Percentiles rank a stretch among this genome's conserved stretches.
Conservation (phyloP, 2,329 filamentous ascomycete genomes). For the Gaeumannomyces sp. region DNA sequence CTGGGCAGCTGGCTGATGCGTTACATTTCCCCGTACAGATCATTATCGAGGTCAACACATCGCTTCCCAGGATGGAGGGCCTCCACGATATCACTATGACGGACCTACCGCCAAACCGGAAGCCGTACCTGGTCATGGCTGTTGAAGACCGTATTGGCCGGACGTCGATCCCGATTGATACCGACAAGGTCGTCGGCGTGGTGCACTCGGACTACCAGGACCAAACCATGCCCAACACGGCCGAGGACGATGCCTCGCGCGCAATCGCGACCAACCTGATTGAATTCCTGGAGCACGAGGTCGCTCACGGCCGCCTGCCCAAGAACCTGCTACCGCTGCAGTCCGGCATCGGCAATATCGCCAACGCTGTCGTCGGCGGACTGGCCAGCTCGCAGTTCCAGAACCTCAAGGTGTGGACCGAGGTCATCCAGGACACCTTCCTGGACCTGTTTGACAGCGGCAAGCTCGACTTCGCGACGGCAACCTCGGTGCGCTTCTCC, state of each 20-base stretch:
- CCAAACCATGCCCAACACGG: slow-evolving; percentile 64
- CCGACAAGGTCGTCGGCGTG: slow-evolving; percentile 74
- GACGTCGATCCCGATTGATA: slow-evolving; percentile 75
- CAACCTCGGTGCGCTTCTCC: slow-evolving; percentile 84
- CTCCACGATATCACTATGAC: slow-evolving; percentile 88
- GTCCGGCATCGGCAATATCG: slow-evolving; percentile 88
- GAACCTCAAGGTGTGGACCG: slow-evolving; percentile 88
- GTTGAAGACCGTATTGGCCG: slow-evolving; percentile 84
- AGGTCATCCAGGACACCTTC: slow-evolving; percentile 89
- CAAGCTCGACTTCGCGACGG: slow-evolving; percentile 82
- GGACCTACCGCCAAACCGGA: slow-evolving; percentile 72
- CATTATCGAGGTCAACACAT: slow-evolving; percentile 88
- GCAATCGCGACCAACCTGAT: slow-evolving; percentile 76
- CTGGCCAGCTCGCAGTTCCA: slow-evolving; percentile 75
- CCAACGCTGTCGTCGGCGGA: slow-evolving; percentile 84
- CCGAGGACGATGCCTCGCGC: slow-evolving; percentile 65
- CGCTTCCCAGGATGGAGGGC: slow-evolving; percentile 77
- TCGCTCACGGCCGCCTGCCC: slow-evolving; percentile 69
- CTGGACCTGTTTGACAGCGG: slow-evolving; percentile 87
- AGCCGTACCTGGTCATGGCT: slow-evolving; percentile 79
- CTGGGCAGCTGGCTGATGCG: not conserved
- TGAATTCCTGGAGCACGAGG: slow-evolving; percentile 79
- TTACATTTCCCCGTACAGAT: slow-evolving; percentile 39
- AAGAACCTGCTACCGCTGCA: slow-evolving; percentile 53
- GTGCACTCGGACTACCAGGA: slow-evolving; percentile 83